Conservation (phyloP, 1,139 yeast genomes). For the Yamadazyma diospyri region DNA sequence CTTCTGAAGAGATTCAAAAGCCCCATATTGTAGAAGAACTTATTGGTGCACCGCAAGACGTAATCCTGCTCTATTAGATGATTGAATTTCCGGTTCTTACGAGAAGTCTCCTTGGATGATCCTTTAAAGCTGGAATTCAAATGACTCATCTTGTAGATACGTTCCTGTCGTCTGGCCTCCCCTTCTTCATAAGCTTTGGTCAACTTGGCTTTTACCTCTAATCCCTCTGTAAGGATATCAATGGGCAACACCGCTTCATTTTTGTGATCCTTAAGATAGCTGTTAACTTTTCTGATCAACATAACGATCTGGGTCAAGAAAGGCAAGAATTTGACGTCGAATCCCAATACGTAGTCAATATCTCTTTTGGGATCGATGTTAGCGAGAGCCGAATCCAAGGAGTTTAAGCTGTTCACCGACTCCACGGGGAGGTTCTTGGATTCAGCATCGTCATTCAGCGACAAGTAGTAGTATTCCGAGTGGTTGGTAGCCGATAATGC, state of each 20-base stretch:
- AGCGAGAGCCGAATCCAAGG: slow-evolving; percentile 9
- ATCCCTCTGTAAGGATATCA: slow-evolving; percentile 37
- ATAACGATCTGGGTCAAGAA: slow-evolving; percentile 44
- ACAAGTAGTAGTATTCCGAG: slow-evolving; percentile 27
- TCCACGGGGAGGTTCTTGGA: slow-evolving; percentile 15
- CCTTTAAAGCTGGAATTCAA: slow-evolving; percentile 1
- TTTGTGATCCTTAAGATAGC: slow-evolving; percentile 14
- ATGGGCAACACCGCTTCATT: slow-evolving; percentile 25
- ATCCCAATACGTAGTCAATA: slow-evolving; percentile 58
- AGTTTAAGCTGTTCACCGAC: slow-evolving; percentile 14
- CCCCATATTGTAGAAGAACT: slow-evolving; percentile 53
- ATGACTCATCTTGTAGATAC: slow-evolving; percentile 24
- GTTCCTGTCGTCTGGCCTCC: slow-evolving; percentile 30
- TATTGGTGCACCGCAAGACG: slow-evolving; percentile 50
- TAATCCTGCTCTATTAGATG: slow-evolving; percentile 31
- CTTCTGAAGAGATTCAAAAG: slow-evolving; percentile 55
- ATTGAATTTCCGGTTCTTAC: slow-evolving; percentile 9
- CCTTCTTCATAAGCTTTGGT: slow-evolving; percentile 29
- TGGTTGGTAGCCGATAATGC: slow-evolving; percentile 44
- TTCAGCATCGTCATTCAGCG: slow-evolving; percentile 14
- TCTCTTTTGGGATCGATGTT: slow-evolving; percentile 32
- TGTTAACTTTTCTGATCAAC: slow-evolving; percentile 40
- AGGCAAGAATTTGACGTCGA: slow-evolving; percentile 52
- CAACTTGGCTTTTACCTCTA: slow-evolving; percentile 43
- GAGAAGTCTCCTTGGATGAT: slow-evolving; percentile 3